These are phyloP conservation scores for Rhodotorula sp. DNA, from an alignment of 1,284 basidiomycete genomes.

Conservation along the genomic window DNA sequence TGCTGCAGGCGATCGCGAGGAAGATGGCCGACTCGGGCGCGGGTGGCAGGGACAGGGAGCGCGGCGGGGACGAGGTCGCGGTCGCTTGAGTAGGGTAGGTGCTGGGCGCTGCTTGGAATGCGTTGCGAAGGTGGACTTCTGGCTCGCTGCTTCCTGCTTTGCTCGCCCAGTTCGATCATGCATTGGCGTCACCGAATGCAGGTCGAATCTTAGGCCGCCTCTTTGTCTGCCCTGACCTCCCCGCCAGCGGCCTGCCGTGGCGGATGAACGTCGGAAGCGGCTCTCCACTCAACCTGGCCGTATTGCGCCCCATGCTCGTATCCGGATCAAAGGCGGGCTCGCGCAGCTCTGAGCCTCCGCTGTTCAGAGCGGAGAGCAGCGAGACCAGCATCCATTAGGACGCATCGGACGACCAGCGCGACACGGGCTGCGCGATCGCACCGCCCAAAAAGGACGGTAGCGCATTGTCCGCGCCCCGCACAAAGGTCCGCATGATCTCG, in stretches of 20 bases:
- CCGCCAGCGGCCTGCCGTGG: no score
- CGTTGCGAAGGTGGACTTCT: neutral
- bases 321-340: neutral
- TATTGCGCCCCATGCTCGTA: neutral
- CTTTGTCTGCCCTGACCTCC: no score
- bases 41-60: neutral
- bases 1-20: slow-evolving; percentile 27
- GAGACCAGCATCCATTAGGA: neutral
- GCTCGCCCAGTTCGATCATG: no score
- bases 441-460: no score
- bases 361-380: neutral
- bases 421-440: neutral
- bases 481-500: no score
- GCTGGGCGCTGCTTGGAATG: neutral
- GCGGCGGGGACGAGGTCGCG: neutral
- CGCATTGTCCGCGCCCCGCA: no score
- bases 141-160: no score
- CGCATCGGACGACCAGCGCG: neutral
- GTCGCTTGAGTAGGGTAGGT: neutral
- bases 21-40: slow-evolving; percentile 5
- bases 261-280: no score
- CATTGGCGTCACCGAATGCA: no score
- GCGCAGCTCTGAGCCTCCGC: neutral
- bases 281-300: no score
- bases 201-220: no score